A percentile compares a stretch with the other conserved stretches of the same genome.
phyloP scores from a whole-genome alignment of 2,329 filamentous ascomycete species.

The Monilinia fructicola region DNA sequence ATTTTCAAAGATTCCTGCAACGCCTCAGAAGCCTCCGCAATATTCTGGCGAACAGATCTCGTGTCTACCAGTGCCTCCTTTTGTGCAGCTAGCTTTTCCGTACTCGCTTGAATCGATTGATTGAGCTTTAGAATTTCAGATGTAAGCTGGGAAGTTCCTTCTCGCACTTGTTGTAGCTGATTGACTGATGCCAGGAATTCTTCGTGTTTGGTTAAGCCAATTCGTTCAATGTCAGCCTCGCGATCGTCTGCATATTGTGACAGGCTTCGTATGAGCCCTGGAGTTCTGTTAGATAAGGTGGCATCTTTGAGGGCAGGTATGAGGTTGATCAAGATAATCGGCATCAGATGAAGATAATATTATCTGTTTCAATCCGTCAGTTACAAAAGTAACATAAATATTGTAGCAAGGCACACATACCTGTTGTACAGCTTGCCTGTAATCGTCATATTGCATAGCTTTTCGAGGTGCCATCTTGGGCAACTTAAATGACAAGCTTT shows the following conservation, averaged over 20 bases:
- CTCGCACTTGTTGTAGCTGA: constrained; percentile 85
- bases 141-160: constrained; percentile 85
- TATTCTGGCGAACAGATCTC: constrained; percentile 87
- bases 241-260: constrained; percentile 81
- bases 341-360: constrained; percentile 87
- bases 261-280: constrained; percentile 73
- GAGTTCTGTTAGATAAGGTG: constrained; percentile 69
- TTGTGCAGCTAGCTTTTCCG: constrained; percentile 88
- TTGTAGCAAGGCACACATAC: constrained; percentile 31
- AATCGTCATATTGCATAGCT: constrained; percentile 39
- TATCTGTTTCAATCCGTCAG: constrained; percentile 57
- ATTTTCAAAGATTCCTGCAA: constrained; percentile 91
- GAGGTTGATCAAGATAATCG: constrained; percentile 90
- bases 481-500: not conserved
- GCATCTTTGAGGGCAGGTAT: constrained; percentile 94
- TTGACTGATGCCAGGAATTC: constrained; percentile 94
- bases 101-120: constrained; percentile 91
- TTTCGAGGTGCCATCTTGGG: constrained; percentile 34
- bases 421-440: constrained; percentile 39
- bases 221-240: constrained; percentile 87
- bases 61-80: constrained; percentile 95
- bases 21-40: constrained; percentile 86
- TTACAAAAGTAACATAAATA: not conserved
- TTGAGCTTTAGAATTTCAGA: constrained; percentile 90
- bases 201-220: constrained; percentile 94